Percentiles rank a stretch among this genome's conserved stretches.
phyloP scores from a whole-genome alignment of 495 filamentous ascomycete species.

The Letharia columbiana region DNA sequence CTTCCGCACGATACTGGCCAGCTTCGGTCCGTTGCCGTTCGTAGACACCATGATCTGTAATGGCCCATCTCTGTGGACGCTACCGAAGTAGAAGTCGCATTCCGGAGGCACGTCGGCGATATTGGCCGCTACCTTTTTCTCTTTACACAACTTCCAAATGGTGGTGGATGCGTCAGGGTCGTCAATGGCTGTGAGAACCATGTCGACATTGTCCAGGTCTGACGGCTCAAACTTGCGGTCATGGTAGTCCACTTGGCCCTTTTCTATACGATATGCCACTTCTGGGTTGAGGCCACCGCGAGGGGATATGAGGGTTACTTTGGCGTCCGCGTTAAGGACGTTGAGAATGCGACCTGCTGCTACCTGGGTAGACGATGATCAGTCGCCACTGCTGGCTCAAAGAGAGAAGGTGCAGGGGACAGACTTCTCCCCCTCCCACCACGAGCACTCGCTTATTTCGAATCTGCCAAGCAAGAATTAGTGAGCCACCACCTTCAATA shows the following conservation, averaged over 20 bases:
- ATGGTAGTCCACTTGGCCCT: conserved; percentile 64
- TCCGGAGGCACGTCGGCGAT: conserved; percentile 95
- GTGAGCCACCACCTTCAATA: conserved; percentile 79
- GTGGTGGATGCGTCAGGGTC: conserved; percentile 76
- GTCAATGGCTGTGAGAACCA: conserved; percentile 90
- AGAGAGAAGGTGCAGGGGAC: conserved; percentile 7
- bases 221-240: conserved; percentile 72
- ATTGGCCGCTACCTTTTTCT: conserved; percentile 75
- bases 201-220: conserved; percentile 69
- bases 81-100: conserved; percentile 98
- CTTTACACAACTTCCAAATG: conserved; percentile 89
- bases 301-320: conserved; percentile 77
- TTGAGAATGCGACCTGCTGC: conserved; percentile 89
- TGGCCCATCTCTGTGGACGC: conserved; percentile 87
- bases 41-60: conserved; percentile 97
- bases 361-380: conserved; percentile 49
- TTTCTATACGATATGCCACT: conserved; percentile 68
- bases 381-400: background rate
- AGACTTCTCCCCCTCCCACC: conserved; percentile 86
- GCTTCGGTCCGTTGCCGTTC: conserved; percentile 89
- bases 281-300: conserved; percentile 74
- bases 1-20: conserved; percentile 78
- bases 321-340: conserved; percentile 87
- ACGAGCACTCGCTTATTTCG: conserved; percentile 75
- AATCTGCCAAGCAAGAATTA: conserved; percentile 92